Evolutionary conservation across 495 filamentous ascomycete genomes (phyloP).

Genomic region (Cryomyces minteri): DNA sequence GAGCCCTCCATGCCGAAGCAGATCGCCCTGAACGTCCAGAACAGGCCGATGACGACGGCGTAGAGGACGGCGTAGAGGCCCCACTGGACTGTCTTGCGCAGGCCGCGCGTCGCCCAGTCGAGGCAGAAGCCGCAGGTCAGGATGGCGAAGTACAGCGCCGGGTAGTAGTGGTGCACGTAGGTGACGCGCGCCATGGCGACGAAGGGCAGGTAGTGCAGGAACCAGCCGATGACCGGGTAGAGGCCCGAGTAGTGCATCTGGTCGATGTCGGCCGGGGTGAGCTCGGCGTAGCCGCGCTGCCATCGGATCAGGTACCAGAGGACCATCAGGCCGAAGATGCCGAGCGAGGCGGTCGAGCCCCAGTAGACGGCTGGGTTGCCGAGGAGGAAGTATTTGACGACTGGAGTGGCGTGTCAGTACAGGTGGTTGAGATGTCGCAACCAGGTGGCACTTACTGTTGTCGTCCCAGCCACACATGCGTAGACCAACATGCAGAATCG

Average conservation of each 20-base stretch:
- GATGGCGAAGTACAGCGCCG: constrained; percentile 96
- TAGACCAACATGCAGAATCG: constrained; percentile 81
- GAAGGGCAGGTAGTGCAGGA: constrained; percentile 91
- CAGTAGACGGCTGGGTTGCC: constrained; percentile 95
- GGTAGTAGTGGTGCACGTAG: constrained; percentile 98
- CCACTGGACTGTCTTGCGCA: constrained; percentile 39
- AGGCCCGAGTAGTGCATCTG: constrained; percentile 86
- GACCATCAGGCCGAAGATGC: constrained; percentile 48
- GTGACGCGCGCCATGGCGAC: constrained; percentile 95
- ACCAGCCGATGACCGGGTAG: constrained; percentile 86
- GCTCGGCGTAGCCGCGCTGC: constrained; percentile 85
- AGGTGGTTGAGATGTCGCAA: neutral
- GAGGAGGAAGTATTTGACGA: constrained; percentile 94
- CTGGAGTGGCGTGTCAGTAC: constrained; percentile 4
- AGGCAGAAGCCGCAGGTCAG: constrained; percentile 72
- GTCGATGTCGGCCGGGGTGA: constrained; percentile 62
- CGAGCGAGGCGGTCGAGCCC: constrained; percentile 68
- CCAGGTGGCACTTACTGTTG: constrained; percentile 27
- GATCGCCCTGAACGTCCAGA: constrained; percentile 81
- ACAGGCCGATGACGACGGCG: constrained; percentile 51
- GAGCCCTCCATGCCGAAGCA: constrained; percentile 88
- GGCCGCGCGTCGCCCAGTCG: constrained; percentile 58
- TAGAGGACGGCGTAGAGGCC: constrained; percentile 55
- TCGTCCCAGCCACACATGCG: constrained; percentile 99
- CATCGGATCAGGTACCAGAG: constrained; percentile 82